Evolutionary conservation across 2,329 filamentous ascomycete species (phyloP).

Genomic region (Xylariales sp.): DNA sequence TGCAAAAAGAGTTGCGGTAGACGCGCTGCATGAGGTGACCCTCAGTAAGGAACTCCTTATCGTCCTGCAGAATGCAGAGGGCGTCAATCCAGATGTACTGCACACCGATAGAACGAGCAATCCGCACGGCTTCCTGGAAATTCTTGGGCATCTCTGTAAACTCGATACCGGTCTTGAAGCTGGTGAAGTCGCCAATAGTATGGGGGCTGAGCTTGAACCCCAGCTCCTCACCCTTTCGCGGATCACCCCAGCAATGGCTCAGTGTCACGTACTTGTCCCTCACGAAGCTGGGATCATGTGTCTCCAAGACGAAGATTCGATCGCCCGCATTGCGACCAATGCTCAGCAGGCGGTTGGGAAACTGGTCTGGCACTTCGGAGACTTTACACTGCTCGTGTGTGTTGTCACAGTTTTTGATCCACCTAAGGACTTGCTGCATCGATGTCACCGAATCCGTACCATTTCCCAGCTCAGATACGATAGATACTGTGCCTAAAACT

Average conservation of each 20-base stretch:
- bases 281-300: too few relatives aligned
- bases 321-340: too few relatives aligned
- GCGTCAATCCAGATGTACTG: conserved; percentile 5
- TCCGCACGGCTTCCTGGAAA: background rate
- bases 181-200: background rate
- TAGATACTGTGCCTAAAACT: too few relatives aligned
- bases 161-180: too few relatives aligned
- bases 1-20: conserved; percentile 7
- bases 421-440: too few relatives aligned
- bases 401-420: too few relatives aligned
- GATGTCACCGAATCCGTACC: too few relatives aligned
- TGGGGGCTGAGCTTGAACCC: background rate
- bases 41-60: background rate
- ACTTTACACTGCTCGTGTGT: too few relatives aligned
- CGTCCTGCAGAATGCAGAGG: conserved; percentile 3
- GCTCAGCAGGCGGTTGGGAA: too few relatives aligned
- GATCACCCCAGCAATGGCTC: conserved; percentile 3
- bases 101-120: background rate
- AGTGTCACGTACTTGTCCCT: conserved; percentile 4
- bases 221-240: background rate
- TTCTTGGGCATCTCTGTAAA: conserved; percentile 2
- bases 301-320: too few relatives aligned
- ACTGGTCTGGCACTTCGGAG: too few relatives aligned
- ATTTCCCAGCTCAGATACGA: too few relatives aligned
- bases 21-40: conserved; percentile 1